Conservation (phyloP, 163 green algal species). For the Coccomyxa subellipsoidea region DNA sequence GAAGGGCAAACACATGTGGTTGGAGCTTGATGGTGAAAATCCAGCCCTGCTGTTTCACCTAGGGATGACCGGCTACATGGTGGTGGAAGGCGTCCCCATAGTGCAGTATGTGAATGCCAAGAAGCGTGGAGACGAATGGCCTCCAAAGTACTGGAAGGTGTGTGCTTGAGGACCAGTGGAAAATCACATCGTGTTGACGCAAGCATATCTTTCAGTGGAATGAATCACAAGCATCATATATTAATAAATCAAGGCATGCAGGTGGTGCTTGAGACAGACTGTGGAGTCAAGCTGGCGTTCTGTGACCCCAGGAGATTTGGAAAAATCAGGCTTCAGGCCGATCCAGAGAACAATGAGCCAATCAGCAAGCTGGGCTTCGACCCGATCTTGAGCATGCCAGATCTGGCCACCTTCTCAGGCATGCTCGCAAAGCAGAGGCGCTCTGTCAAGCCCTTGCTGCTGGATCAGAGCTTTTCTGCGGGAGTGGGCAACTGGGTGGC, state of each 20-base stretch:
- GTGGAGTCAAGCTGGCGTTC: slow-evolving; percentile 13
- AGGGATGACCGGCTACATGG: slow-evolving; percentile 57
- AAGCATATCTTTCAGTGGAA: too few relatives aligned
- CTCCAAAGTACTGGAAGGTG: slow-evolving; percentile 30
- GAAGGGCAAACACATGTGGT: slow-evolving; percentile 34
- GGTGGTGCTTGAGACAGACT: neutral
- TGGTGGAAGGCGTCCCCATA: slow-evolving; percentile 32
- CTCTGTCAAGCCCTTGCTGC: slow-evolving; percentile 55
- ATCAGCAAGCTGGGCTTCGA: slow-evolving; percentile 63
- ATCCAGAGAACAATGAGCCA: slow-evolving; percentile 30
- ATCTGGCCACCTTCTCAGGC: slow-evolving; percentile 16
- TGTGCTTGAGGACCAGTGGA: neutral
- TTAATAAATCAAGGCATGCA: too few relatives aligned
- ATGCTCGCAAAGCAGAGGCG: slow-evolving; percentile 28
- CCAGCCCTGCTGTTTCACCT: slow-evolving; percentile 62
- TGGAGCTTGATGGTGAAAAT: slow-evolving; percentile 23
- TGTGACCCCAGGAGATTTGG: slow-evolving; percentile 45
- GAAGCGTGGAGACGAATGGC: slow-evolving; percentile 17
- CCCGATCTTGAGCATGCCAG: slow-evolving; percentile 28
- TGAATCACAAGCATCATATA: too few relatives aligned
- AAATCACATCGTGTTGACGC: too few relatives aligned
- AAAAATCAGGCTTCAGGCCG: slow-evolving; percentile 24
- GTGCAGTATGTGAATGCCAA: slow-evolving; percentile 34
- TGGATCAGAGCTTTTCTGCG: slow-evolving; percentile 49
- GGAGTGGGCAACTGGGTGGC: slow-evolving; percentile 84